A percentile compares a stretch with the other conserved stretches of the same genome.
These are phyloP conservation scores for Atkinsonella hypoxylon DNA, from an alignment of 2,329 filamentous ascomycete species.

Conservation along the genomic window DNA sequence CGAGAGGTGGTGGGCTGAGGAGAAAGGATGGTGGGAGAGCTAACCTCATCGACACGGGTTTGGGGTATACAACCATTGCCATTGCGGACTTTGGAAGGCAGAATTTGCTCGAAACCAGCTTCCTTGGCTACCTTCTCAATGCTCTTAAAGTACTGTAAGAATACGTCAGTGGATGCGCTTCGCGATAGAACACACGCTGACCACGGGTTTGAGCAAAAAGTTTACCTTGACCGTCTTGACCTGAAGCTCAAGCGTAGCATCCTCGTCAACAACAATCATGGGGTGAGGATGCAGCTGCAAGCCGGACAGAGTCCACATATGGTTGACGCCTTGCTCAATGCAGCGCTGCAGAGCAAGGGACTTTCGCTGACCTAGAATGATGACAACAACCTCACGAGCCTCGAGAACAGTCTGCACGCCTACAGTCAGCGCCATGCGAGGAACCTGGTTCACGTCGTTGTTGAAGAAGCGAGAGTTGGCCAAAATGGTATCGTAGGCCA, in stretches of 20 bases:
- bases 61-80: slow-evolving; percentile 29
- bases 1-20: slow-evolving; percentile 45
- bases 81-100: slow-evolving; percentile 44
- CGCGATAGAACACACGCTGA: background rate
- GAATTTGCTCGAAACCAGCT: slow-evolving; percentile 45
- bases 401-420: slow-evolving; percentile 76
- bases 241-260: slow-evolving; percentile 60
- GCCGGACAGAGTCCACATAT: slow-evolving; percentile 82
- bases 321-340: slow-evolving; percentile 71
- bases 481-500: slow-evolving; percentile 77
- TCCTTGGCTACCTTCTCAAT: slow-evolving; percentile 52
- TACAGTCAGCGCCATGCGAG: slow-evolving; percentile 72
- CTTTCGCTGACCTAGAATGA: slow-evolving; percentile 74
- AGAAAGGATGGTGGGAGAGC: slow-evolving; percentile 33
- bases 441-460: slow-evolving; percentile 61
- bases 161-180: background rate
- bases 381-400: slow-evolving; percentile 68
- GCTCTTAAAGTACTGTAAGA: slow-evolving; percentile 52
- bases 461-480: slow-evolving; percentile 79
- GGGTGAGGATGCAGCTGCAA: slow-evolving; percentile 72
- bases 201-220: background rate
- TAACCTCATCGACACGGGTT: slow-evolving; percentile 31
- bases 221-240: slow-evolving; percentile 58
- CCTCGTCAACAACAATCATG: slow-evolving; percentile 74
- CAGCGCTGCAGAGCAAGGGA: slow-evolving; percentile 67